Evolutionary conservation across 768 basidiomycete genomes (phyloP).

Genomic region (Pleurotus citrinopileatus): DNA sequence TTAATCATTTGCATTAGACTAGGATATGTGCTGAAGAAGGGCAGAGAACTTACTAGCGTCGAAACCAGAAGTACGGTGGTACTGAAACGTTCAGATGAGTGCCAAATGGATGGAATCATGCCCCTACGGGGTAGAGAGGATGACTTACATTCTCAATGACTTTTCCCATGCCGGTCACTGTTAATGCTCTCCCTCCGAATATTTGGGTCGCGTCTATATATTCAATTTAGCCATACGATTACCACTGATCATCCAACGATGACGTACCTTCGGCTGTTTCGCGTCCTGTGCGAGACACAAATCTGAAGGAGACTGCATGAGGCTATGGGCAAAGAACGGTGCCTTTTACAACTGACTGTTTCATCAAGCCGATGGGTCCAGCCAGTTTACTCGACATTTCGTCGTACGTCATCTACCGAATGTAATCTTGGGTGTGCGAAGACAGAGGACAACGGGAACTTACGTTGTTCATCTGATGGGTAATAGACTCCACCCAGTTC

Average conservation of each 20-base stretch:
- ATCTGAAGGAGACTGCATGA: slow-evolving; percentile 36
- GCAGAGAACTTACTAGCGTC: slow-evolving; percentile 56
- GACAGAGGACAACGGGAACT: slow-evolving; percentile 15
- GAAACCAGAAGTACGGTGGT: slow-evolving; percentile 79
- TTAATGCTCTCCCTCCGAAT: slow-evolving; percentile 88
- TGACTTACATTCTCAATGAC: slow-evolving; percentile 71
- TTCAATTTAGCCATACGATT: neutral
- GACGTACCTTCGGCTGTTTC: slow-evolving; percentile 65
- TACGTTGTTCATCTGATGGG: slow-evolving; percentile 91
- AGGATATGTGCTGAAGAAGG: neutral
- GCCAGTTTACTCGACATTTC: slow-evolving; percentile 85
- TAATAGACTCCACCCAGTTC: slow-evolving; percentile 87
- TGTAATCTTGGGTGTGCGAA: slow-evolving; percentile 3
- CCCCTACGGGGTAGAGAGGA: slow-evolving; percentile 1
- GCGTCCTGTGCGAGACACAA: slow-evolving; percentile 61
- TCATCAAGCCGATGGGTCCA: slow-evolving; percentile 85
- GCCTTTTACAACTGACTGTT: slow-evolving; percentile 55
- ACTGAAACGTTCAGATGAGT: slow-evolving; percentile 37
- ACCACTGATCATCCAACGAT: slow-evolving; percentile 35
- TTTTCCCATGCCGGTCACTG: slow-evolving; percentile 84
- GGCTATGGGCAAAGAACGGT: slow-evolving; percentile 3
- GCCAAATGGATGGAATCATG: slow-evolving; percentile 9
- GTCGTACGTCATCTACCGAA: slow-evolving; percentile 73
- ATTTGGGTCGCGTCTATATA: slow-evolving; percentile 75
- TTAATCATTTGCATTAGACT: slow-evolving; percentile 1